Base-by-base conservation (phyloP, 2,329 filamentous ascomycete genomes). In the Apiospora malaysiana region DNA sequence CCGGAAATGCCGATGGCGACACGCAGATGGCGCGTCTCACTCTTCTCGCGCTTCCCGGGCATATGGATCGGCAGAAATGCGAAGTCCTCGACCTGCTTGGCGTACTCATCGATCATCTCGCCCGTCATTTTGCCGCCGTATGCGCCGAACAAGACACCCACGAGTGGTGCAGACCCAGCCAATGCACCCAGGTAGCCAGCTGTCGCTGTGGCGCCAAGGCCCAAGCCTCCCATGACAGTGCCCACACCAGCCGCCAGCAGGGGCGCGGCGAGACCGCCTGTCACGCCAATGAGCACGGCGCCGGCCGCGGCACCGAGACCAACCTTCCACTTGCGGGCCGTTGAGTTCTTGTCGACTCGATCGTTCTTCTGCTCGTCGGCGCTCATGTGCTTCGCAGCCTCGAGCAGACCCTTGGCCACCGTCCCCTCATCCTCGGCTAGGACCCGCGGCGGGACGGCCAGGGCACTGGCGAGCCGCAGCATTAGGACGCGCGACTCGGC, bases 41-140 rank as follows among this genome's bases (percentile, higher is more conserved):
- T 72, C 25, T 78, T 74, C 37, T 69, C 80, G 8, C 56, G 18
- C 32, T n/a, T 40, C 8, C 32, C 10, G 32, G 27, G 27, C 68
- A 86, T 78, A 73, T 88, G 78, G 4, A 40, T 68, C 82, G 81
- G 45, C 84, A 82, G 5, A 76, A 98, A 95, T 0, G 91, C 94
- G 80, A 98, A 97, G 78, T 98, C 95, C 76, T 94, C 90, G 16
- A 98, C 92, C 75, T 97, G 93, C 75, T 90, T 90, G 7, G 93
- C 90, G 78, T 97, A 97, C 43, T 92, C 87, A 74, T 97, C 94
- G 87, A 98, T 93, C 85, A 95, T 94, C 78, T 94, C 91, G 46
- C 92, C 90, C 0, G 93, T 93, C 87, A 97, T 95, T 47, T 91
- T 89, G 0, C 91, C 91, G 8, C 93, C 93, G 76, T 97, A 97